Conservation (phyloP, 2,329 filamentous ascomycete genomes). For the Microsporum ferrugineum region DNA sequence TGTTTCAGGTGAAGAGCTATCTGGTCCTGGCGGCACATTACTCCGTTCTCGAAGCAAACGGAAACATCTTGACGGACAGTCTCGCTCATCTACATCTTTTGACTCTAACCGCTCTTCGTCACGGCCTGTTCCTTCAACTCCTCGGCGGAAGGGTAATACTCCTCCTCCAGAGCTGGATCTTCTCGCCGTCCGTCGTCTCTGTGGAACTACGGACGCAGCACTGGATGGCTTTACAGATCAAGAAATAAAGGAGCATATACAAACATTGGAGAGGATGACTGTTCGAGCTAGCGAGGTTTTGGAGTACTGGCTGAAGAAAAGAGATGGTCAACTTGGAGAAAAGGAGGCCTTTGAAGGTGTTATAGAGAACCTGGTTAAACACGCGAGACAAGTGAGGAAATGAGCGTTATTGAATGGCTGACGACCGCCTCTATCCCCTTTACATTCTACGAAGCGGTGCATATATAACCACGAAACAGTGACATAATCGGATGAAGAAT, state of each 20-base stretch:
- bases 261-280: constrained; percentile 57
- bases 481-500: background rate
- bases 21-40: constrained; percentile 22
- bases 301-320: constrained; percentile 77
- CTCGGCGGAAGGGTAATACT: constrained; percentile 42
- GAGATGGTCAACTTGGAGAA: constrained; percentile 78
- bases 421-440: background rate
- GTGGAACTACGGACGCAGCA: constrained; percentile 73
- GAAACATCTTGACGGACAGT: constrained; percentile 10
- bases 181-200: constrained; percentile 64
- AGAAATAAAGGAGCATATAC: constrained; percentile 63
- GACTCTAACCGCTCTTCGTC: constrained; percentile 22
- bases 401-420: constrained; percentile 25
- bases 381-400: constrained; percentile 74
- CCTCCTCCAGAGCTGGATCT: constrained; percentile 68
- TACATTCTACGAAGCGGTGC: background rate
- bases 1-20: constrained; percentile 34
- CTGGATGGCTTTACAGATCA: constrained; percentile 64
- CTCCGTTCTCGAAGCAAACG: constrained; percentile 16
- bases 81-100: constrained; percentile 17
- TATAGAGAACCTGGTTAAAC: constrained; percentile 90
- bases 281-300: constrained; percentile 63
- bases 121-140: constrained; percentile 16
- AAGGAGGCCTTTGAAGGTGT: constrained; percentile 91
- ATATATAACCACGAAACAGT: background rate